phyloP scores from a whole-genome alignment of 306 rosid species.

The Macrotyloma uniflorum region DNA sequence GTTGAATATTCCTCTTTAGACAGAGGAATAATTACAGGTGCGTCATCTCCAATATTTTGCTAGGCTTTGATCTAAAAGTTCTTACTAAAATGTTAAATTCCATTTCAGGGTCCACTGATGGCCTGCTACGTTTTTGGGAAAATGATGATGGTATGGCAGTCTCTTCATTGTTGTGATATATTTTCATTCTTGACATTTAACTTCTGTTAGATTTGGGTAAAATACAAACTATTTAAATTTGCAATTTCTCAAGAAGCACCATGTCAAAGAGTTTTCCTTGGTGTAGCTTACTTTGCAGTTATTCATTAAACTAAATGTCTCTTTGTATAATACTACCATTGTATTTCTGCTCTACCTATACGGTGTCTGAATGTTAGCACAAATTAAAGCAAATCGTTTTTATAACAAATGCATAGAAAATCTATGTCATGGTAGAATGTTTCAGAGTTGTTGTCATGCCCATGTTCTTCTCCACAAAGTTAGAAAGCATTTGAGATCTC shows the following conservation, averaged over 20 bases:
- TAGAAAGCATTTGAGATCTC: slow-evolving; percentile 4
- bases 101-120: slow-evolving; percentile 91
- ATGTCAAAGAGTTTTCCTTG: background rate
- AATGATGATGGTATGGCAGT: slow-evolving; percentile 81
- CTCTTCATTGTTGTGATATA: slow-evolving; percentile 12
- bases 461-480: slow-evolving; percentile 30
- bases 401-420: slow-evolving; percentile 9
- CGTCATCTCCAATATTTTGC: slow-evolving; percentile 13
- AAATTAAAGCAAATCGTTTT: background rate
- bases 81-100: slow-evolving; percentile 41
- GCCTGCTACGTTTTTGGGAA: slow-evolving; percentile 96
- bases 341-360: slow-evolving; percentile 6
- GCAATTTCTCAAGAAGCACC: slow-evolving; percentile 24
- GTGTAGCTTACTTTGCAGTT: slow-evolving; percentile 17
- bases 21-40: slow-evolving; percentile 91
- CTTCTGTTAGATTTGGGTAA: slow-evolving; percentile 10
- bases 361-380: slow-evolving; percentile 27
- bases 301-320: slow-evolving; percentile 26
- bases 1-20: slow-evolving; percentile 94
- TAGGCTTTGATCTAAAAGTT: background rate
- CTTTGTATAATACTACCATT: slow-evolving; percentile 9
- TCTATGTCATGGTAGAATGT: slow-evolving; percentile 25
- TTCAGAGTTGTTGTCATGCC: background rate
- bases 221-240: slow-evolving; percentile 10
- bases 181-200: slow-evolving; percentile 36